phyloP scores from a whole-genome alignment of 495 filamentous ascomycete species.

The Hypoxylon cercidicola region DNA sequence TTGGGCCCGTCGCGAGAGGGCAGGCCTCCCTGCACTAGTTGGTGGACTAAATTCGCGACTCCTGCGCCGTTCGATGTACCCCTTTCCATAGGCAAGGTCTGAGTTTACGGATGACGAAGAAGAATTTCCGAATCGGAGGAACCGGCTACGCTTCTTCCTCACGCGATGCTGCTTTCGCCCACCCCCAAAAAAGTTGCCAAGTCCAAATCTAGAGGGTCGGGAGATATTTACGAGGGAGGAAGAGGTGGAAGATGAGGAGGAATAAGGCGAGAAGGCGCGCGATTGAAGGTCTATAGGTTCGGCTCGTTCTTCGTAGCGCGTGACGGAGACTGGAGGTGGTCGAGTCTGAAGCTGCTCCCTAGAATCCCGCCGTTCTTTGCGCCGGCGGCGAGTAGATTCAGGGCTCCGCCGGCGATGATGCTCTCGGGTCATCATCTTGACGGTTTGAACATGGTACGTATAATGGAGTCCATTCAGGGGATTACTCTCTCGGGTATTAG shows the following conservation, averaged over 20 bases:
- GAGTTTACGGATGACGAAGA: conserved; percentile 61
- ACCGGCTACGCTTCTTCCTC: conserved; percentile 56
- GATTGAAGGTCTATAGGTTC: conserved; percentile 41
- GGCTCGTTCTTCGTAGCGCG: conserved; percentile 38
- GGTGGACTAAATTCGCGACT: conserved; percentile 43
- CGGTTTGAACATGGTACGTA: conserved; percentile 30
- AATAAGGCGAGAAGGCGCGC: conserved; percentile 53
- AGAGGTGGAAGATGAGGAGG: conserved; percentile 56
- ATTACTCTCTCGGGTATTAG: conserved; percentile 18
- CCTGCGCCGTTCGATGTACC: conserved; percentile 57
- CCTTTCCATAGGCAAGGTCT: conserved; percentile 65
- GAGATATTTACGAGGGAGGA: conserved; percentile 59
- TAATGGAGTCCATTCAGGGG: conserved; percentile 38
- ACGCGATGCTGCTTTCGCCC: conserved; percentile 46
- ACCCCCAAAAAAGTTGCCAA: conserved; percentile 55
- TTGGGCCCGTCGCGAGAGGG: conserved; percentile 44
- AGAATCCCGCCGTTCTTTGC: conserved; percentile 57
- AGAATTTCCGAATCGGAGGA: conserved; percentile 57
- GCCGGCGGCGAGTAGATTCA: conserved; percentile 60
- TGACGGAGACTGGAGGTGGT: conserved; percentile 18
- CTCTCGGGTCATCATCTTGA: conserved; percentile 56
- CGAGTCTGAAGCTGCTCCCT: conserved; percentile 54
- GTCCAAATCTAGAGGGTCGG: conserved; percentile 50
- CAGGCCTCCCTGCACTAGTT: conserved; percentile 24
- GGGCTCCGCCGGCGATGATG: conserved; percentile 60